Evolutionary conservation across 768 basidiomycete species (phyloP).

Genomic region (Mycena epipterygia): DNA sequence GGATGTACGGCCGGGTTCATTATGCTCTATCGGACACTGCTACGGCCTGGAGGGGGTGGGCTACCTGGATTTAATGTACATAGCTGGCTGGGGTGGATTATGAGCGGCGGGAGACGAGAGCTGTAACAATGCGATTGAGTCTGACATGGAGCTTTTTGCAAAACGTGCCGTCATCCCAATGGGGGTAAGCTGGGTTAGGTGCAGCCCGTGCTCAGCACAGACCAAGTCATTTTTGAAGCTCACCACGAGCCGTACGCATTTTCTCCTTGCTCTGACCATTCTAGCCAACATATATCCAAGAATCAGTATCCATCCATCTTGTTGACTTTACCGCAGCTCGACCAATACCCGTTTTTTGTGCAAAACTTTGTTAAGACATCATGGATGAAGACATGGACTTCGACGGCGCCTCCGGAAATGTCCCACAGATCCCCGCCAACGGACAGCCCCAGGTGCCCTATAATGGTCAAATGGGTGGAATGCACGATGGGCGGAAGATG

Average conservation of each 20-base stretch:
- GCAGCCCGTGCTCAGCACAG: conserved; percentile 24
- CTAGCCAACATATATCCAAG: conserved; percentile 30
- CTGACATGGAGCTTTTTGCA: not conserved
- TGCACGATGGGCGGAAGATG: conserved; percentile 72
- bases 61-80: conserved; percentile 67
- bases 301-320: conserved; percentile 1
- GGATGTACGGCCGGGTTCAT: conserved; percentile 81
- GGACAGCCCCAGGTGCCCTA: conserved; percentile 53
- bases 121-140: conserved; percentile 43
- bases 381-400: conserved; percentile 91
- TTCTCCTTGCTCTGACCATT: conserved; percentile 13
- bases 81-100: conserved; percentile 74
- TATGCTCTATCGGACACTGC: conserved; percentile 76
- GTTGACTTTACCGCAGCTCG: conserved; percentile 22
- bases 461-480: conserved; percentile 41
- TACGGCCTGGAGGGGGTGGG: conserved; percentile 70
- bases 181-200: not conserved
- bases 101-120: conserved; percentile 67
- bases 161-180: conserved; percentile 10
- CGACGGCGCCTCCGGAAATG: conserved; percentile 52
- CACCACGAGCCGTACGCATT: conserved; percentile 35
- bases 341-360: conserved; percentile 9
- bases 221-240: conserved; percentile 28
- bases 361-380: conserved; percentile 38
- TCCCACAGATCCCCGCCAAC: conserved; percentile 47